These are phyloP conservation scores for Gracilaria domingensis DNA, from an alignment of 23 red algal genomes.

Conservation along the genomic window DNA sequence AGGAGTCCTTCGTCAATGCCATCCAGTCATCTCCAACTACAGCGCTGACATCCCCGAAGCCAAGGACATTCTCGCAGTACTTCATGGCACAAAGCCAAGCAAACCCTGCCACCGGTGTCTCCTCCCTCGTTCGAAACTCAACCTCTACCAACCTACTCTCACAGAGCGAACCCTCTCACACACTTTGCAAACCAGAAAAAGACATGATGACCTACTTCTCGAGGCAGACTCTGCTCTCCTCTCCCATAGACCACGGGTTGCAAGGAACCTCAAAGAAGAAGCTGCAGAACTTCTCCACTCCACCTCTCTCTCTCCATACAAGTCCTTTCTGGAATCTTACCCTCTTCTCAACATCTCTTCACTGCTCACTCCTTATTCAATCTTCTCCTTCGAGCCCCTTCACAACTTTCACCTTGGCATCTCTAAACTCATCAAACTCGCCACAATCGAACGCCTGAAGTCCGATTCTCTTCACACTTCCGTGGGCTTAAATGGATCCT, in stretches of 20 bases:
- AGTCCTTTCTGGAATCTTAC: not conserved
- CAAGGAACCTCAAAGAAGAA: not conserved
- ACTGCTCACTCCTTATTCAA: slow-evolving; percentile 21
- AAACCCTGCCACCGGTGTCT: slow-evolving; percentile 1
- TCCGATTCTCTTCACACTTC: not conserved
- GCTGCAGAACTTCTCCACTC: not conserved
- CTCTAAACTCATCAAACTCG: slow-evolving; percentile 26
- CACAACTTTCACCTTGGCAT: slow-evolving; percentile 13
- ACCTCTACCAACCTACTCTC: not conserved
- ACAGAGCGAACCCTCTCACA: not conserved
- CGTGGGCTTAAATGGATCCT: not conserved
- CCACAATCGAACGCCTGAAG: not conserved
- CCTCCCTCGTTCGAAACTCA: not conserved
- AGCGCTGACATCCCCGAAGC: not conserved
- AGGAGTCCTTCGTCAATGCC: not conserved
- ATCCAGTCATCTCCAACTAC: slow-evolving; percentile 5
- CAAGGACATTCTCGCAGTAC: not conserved
- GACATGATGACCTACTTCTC: not conserved
- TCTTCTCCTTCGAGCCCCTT: slow-evolving; percentile 34
- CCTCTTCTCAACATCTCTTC: slow-evolving; percentile 13
- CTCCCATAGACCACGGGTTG: not conserved
- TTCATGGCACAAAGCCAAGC: not conserved
- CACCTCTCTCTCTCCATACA: not conserved
- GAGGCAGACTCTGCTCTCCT: not conserved
- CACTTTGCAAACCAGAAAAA: not conserved